Base-by-base conservation (phyloP, 2,329 filamentous ascomycete genomes). In the Graphilbum fragrans region DNA sequence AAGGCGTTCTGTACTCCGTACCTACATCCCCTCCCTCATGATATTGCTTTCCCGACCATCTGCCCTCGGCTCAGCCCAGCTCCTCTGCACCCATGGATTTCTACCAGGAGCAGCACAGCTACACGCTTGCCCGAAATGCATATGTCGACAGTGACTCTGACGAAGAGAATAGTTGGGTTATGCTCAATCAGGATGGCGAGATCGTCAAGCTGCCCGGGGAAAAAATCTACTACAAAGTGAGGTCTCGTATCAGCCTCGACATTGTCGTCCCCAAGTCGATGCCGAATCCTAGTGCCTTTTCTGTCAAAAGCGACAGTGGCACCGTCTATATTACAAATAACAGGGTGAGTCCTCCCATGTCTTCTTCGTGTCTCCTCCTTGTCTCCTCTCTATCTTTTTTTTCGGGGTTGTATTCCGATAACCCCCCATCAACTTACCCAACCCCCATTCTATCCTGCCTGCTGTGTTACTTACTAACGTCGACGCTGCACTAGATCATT, bases 151-250 rank as follows among this genome's bases (percentile, higher is more conserved):
- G 59, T 44, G 61, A 72, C 56, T 64, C 70, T 76, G 63, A 77
- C 65, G 65, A 74, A 57, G 59, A 60, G 52, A 59, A 64, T 56
- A 77, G 73, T 54, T 95, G 90, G 90, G 90, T 95, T 36, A 95
- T 95, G 88, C 77, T 94, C 55, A 78, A 82, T 55, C 74, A 82
- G 55, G 58, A 66, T 33, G 69, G 71, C 51, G 77, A 81, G 45
- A 92, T 94, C 62, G 81, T 93, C 56, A 85, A 82, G 55, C 75
- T 95, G 37, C 84, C 85, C 35, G 80, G 82, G 57, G 90, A 96
- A 66, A 79, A 79, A 52, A 79, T 86, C 47, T 72, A 93, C 45
- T 85, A 84, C 62, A 82, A 78, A 50, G 87, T 86, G 36, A 81
- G 85, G 43, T 78, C 82, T 39, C 80, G 88, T 49, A 86, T 90